A percentile compares a stretch with the other conserved stretches of the same genome.
Evolutionary conservation across 306 rosid genomes (phyloP).

Genomic region (Biancaea sappan): DNA sequence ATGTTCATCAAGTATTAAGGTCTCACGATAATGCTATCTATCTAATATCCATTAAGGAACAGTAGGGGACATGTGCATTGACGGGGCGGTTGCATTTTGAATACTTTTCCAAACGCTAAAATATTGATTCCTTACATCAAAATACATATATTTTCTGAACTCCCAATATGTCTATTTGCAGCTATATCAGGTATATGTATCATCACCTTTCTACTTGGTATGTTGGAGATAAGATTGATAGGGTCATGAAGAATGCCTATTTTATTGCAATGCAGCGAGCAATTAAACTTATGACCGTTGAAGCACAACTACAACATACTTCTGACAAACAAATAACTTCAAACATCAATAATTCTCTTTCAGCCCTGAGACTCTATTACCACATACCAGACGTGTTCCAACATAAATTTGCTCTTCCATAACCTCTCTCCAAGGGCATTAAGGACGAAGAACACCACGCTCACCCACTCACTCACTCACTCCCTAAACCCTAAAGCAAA

Average conservation of each 20-base stretch:
- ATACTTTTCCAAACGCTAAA: conserved; percentile 1
- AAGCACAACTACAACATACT: neutral
- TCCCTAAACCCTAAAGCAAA: neutral
- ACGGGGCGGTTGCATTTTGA: neutral
- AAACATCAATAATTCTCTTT: no score
- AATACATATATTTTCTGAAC: neutral
- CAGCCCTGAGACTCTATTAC: no score
- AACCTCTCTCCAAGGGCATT: no score
- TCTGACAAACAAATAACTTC: conserved; percentile 15
- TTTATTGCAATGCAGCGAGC: neutral
- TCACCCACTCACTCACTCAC: neutral
- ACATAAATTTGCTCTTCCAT: no score
- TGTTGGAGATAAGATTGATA: neutral
- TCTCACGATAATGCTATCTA: neutral
- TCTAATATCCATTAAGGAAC: neutral
- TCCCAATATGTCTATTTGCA: neutral
- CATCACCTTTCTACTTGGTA: neutral
- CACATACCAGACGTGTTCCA: neutral
- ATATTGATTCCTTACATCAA: neutral
- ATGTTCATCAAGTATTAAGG: neutral
- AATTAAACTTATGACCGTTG: neutral
- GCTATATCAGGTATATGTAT: neutral
- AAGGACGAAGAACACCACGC: neutral
- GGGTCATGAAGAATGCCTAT: neutral
- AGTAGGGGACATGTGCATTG: neutral